Conservation (phyloP, 106 monocot genomes). For the Xerophyta viscosa region DNA sequence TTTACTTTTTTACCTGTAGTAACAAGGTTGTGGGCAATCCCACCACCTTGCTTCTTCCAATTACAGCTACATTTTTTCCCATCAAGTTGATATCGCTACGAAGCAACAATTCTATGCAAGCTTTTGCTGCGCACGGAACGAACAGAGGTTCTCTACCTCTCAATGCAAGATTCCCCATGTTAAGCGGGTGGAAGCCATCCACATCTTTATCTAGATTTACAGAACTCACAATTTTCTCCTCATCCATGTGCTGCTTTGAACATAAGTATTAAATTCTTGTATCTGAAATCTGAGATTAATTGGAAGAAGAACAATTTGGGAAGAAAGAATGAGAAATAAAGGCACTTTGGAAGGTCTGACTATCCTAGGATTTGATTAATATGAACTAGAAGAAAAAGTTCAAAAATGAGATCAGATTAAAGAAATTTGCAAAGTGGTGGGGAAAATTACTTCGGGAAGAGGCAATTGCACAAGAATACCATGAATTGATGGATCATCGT, state of each 20-base stretch:
- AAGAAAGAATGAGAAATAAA: neutral
- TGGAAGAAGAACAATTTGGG: neutral
- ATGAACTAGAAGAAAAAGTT: neutral
- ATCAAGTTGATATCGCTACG: conserved; percentile 48
- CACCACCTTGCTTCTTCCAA: conserved; percentile 86
- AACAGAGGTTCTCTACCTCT: conserved; percentile 68
- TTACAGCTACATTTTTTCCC: conserved; percentile 68
- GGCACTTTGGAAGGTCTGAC: neutral
- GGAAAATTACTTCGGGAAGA: conserved; percentile 68
- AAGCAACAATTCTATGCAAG: conserved; percentile 76
- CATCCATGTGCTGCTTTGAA: conserved; percentile 69
- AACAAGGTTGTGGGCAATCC: conserved; percentile 80
- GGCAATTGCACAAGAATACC: conserved; percentile 93
- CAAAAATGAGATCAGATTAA: no score
- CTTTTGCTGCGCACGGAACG: conserved; percentile 87
- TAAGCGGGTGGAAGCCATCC: conserved; percentile 93
- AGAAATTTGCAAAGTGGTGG: neutral
- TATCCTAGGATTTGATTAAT: neutral
- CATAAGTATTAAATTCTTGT: neutral
- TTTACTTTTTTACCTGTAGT: conserved; percentile 51
- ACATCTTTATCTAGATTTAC: conserved; percentile 90
- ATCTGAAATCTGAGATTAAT: conserved; percentile 3
- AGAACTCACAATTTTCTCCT: conserved; percentile 66
- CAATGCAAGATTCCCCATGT: conserved; percentile 91
- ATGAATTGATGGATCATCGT: conserved; percentile 83